A percentile compares a stretch with the other conserved stretches of the same genome.
phyloP scores from a whole-genome alignment of 2,329 filamentous ascomycete genomes.

The Pyrenophora tritici-repentis region DNA sequence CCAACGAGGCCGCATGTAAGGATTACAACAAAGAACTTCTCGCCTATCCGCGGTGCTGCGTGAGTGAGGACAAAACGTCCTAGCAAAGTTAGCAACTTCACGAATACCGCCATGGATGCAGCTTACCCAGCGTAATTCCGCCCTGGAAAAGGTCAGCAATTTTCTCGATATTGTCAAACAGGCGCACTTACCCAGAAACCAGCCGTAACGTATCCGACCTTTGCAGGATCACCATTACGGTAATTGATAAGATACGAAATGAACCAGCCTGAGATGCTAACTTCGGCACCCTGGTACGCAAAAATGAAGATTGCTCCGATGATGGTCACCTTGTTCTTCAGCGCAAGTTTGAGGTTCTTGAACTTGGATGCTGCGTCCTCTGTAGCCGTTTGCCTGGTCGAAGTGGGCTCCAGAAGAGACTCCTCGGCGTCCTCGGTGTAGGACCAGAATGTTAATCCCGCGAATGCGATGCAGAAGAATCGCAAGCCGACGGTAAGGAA shows the following conservation, averaged over 20 bases:
- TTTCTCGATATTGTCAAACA: not conserved
- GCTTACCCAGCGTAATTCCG: constrained; percentile 66
- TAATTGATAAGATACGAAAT: constrained; percentile 80
- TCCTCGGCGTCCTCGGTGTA: constrained; percentile 67
- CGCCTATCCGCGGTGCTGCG: constrained; percentile 69
- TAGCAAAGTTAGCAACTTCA: too few species aligned
- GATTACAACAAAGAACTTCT: constrained; percentile 69
- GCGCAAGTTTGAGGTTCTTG: constrained; percentile 56
- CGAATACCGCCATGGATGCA: too few species aligned
- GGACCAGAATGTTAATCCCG: constrained; percentile 69
- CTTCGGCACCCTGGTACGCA: constrained; percentile 82
- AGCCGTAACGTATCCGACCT: constrained; percentile 79
- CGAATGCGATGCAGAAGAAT: constrained; percentile 61
- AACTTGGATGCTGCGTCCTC: constrained; percentile 50
- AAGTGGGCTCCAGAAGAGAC: constrained; percentile 52
- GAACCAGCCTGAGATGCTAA: constrained; percentile 83
- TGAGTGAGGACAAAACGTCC: constrained; percentile 74
- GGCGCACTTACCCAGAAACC: constrained; percentile 62
- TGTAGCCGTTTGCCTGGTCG: constrained; percentile 47
- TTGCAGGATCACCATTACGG: constrained; percentile 69
- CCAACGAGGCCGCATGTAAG: constrained; percentile 65
- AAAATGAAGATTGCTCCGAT: constrained; percentile 83
- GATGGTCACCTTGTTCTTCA: constrained; percentile 65
- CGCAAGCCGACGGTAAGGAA: constrained; percentile 66
- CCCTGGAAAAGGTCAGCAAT: constrained; percentile 54